Percentiles rank a stretch among this genome's conserved stretches.
These are phyloP conservation scores for Zoysia matrella DNA, from an alignment of 202 grass and related monocot genomes.

Conservation along the genomic window DNA sequence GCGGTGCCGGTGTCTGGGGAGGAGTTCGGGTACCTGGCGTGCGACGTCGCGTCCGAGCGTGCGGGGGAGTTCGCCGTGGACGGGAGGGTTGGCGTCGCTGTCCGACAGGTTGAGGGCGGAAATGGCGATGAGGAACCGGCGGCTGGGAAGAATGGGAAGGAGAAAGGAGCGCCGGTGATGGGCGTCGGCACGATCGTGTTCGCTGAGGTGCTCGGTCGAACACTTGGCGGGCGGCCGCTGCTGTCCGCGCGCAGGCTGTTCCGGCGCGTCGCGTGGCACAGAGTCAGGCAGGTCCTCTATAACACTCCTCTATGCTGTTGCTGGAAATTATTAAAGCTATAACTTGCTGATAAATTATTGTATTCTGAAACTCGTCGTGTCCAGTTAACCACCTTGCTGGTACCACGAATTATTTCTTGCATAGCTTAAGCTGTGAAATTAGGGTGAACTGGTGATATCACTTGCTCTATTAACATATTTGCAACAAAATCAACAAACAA, in stretches of 20 bases:
- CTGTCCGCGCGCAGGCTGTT: slow-evolving; percentile 83
- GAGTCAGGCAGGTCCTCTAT: slow-evolving; percentile 97
- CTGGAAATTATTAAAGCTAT: slow-evolving; percentile 25
- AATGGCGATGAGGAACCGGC: slow-evolving; percentile 22
- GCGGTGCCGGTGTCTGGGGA: slow-evolving; percentile 55
- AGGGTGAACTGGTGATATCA: background rate
- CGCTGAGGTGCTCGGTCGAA: slow-evolving; percentile 84
- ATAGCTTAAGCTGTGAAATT: slow-evolving; percentile 8
- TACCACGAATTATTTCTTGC: slow-evolving; percentile 3
- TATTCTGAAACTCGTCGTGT: background rate
- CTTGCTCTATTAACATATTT: background rate
- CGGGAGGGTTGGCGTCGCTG: slow-evolving; percentile 66
- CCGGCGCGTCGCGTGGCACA: slow-evolving; percentile 84
- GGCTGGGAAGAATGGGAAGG: slow-evolving; percentile 42
- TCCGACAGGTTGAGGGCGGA: slow-evolving; percentile 33
- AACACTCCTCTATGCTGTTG: slow-evolving; percentile 44
- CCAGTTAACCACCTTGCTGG: background rate
- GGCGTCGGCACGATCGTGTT: slow-evolving; percentile 74
- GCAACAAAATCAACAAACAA: background rate
- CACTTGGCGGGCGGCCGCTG: slow-evolving; percentile 82
- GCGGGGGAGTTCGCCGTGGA: slow-evolving; percentile 43
- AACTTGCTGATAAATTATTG: background rate
- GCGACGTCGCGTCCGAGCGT: slow-evolving; percentile 47
- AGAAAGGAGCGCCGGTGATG: slow-evolving; percentile 41
- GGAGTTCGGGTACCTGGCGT: slow-evolving; percentile 59